Evolutionary conservation across 1,284 basidiomycete species (phyloP), one percentile per base, ranked within the genome.

Genomic region (Ceratobasidium sp.): DNA sequence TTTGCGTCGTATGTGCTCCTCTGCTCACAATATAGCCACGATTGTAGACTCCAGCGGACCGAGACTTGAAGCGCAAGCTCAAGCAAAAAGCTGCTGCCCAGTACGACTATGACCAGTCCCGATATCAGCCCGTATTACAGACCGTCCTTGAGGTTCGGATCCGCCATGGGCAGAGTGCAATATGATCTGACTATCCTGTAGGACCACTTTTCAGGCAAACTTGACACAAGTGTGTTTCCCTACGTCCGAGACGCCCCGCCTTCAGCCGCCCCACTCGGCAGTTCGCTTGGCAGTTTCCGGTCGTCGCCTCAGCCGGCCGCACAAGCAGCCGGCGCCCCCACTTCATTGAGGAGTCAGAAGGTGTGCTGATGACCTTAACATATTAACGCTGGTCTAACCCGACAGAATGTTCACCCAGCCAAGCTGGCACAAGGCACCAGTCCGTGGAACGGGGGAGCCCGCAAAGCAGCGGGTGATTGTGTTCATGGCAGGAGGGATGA

Each of bases 401-500:
- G 17, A 19, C 44, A 3, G 9, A 8, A 52, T 19, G 32, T 44
- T 11, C 22, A 51, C 7, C 2, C 25, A 91, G 82, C 95, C 95
- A 5, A 92, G 90, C 74, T 97, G 95, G 95, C 94, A 96, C 81
- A 89, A 90, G 79, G 90, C 91, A 5, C 88, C 88, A 4, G 88
- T 87, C 79, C 84, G 89, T 1, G 87, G 69, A 15, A 77, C 83
- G 5, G 78, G 81, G 46, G 82, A 83, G 51, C 91, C 93, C 75
- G 90, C 87, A 70, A 89, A 91, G 76, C 93, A 96, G 82, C 88
- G 97, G n/a, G 83, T 98, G 29, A 86, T 99, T 68, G 88, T 99
- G 54, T 99, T 99, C 83, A 88, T 99, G 15, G 95, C 95, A 13
- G 98, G 98, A 43, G 98, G 98, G 0, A 93, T 98, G 90, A 98